phyloP scores from a whole-genome alignment of 2,329 filamentous ascomycete species.

The Diaporthe citriasiana region DNA sequence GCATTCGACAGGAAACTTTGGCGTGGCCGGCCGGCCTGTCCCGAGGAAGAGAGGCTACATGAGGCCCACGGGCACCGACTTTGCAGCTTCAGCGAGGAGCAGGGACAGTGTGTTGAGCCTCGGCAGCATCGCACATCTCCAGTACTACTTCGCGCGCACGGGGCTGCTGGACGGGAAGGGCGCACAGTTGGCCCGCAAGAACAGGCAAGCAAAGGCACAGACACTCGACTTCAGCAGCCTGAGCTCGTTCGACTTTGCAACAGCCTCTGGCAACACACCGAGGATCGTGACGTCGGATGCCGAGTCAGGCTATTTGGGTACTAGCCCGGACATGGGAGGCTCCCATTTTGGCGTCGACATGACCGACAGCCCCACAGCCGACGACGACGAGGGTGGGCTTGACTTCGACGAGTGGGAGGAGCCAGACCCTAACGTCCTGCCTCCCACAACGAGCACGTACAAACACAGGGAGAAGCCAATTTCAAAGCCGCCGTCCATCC shows the following conservation, averaged over 20 bases:
- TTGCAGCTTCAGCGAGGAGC: slow-evolving; percentile 89
- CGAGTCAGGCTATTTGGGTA: slow-evolving; percentile 72
- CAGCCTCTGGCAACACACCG: slow-evolving; percentile 48
- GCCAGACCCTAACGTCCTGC: slow-evolving; percentile 82
- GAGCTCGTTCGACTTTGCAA: slow-evolving; percentile 58
- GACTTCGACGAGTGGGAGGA: slow-evolving; percentile 74
- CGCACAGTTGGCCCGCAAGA: slow-evolving; percentile 83
- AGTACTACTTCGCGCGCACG: slow-evolving; percentile 98
- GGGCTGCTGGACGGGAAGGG: slow-evolving; percentile 95
- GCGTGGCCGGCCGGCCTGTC: slow-evolving; percentile 48
- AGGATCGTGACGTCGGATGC: slow-evolving; percentile 61
- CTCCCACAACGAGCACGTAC: slow-evolving; percentile 98
- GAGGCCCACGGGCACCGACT: slow-evolving; percentile 87
- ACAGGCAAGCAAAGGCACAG: slow-evolving; percentile 65
- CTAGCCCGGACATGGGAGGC: slow-evolving; percentile 68
- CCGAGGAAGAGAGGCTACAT: slow-evolving; percentile 83
- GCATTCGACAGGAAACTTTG: slow-evolving; percentile 61
- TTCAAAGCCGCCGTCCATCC: slow-evolving; percentile 85
- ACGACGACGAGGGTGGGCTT: slow-evolving; percentile 59
- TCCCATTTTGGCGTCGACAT: slow-evolving; percentile 51
- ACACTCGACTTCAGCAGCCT: slow-evolving; percentile 71
- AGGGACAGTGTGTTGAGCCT: slow-evolving; percentile 96
- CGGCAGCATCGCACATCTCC: slow-evolving; percentile 95
- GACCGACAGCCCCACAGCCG: slow-evolving; percentile 56
- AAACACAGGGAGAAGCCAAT: slow-evolving; percentile 86